phyloP scores from a whole-genome alignment of 2,329 filamentous ascomycete species.

The Fusarium coicis region DNA sequence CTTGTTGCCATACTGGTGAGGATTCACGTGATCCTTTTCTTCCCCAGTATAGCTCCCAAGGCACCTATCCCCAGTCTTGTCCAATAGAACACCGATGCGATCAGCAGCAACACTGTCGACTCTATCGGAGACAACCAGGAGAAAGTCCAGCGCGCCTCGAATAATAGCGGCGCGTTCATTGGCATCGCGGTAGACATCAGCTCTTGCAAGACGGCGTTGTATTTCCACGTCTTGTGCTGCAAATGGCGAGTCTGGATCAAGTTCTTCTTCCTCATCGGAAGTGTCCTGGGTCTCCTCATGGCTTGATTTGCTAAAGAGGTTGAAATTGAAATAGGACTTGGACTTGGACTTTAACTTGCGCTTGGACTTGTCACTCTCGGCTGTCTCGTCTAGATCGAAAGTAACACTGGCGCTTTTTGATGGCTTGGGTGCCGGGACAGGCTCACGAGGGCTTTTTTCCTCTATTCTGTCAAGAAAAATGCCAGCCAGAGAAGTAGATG shows the following conservation, averaged over 20 bases:
- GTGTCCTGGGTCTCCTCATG: rapidly evolving
- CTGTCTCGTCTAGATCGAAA: not conserved
- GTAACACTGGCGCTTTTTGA: not conserved
- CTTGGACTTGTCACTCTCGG: not conserved
- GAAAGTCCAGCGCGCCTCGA: slow-evolving; percentile 19
- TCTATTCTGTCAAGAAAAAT: not conserved
- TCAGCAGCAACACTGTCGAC: not conserved
- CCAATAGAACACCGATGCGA: not conserved
- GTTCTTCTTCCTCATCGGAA: not conserved
- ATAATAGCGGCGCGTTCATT: slow-evolving; percentile 1
- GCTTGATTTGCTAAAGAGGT: not conserved
- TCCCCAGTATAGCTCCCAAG: slow-evolving; percentile 13
- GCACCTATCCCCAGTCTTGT: not conserved
- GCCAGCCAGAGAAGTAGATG: not conserved
- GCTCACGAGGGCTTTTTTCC: not conserved
- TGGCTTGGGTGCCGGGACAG: not conserved
- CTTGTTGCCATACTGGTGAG: not conserved
- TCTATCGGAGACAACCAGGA: not conserved
- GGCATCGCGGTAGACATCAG: not conserved
- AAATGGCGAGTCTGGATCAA: not conserved
- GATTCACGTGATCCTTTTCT: slow-evolving; percentile 1
- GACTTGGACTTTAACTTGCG: not conserved
- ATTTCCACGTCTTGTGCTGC: not conserved
- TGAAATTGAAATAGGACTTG: not conserved
- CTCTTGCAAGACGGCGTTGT: not conserved